A percentile compares a stretch with the other conserved stretches of the same genome.
Conservation (phyloP, 345 rosid species). For the Acer negundo region DNA sequence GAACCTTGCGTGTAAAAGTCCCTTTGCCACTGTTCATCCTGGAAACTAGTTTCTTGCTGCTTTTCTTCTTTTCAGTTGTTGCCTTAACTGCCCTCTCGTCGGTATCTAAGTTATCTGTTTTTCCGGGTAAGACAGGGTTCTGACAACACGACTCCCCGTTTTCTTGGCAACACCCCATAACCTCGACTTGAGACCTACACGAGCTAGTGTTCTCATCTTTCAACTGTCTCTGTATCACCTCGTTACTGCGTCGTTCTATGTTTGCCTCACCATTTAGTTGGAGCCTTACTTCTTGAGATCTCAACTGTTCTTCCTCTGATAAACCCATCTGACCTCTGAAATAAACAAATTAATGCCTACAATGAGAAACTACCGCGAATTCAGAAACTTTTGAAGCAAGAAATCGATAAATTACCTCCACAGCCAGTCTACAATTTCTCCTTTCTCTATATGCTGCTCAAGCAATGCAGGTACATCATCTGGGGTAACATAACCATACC, state of each 20-base stretch:
- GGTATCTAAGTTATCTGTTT: conserved; percentile 20
- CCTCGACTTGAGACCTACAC: conserved; percentile 39
- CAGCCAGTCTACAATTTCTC: conserved; percentile 71
- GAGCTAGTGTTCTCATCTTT: conserved; percentile 23
- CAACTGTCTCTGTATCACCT: conserved; percentile 31
- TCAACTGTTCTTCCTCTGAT: conserved; percentile 69
- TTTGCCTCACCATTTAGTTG: conserved; percentile 41
- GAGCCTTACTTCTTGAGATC: conserved; percentile 57
- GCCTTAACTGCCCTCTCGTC: conserved; percentile 28
- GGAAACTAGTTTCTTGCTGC: conserved; percentile 33
- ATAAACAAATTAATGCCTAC: not conserved
- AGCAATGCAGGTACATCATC: conserved; percentile 70
- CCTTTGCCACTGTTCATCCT: conserved; percentile 45
- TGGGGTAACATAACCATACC: conserved; percentile 90
- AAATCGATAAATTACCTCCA: conserved; percentile 63
- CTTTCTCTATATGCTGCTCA: conserved; percentile 72
- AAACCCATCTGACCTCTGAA: conserved; percentile 93
- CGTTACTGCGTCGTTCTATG: conserved; percentile 28
- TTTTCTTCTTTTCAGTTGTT: conserved; percentile 48
- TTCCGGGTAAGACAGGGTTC: conserved; percentile 32
- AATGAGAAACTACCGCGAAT: not conserved
- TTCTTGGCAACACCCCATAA: conserved; percentile 60
- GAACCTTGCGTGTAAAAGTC: conserved; percentile 36
- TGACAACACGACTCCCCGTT: conserved; percentile 62
- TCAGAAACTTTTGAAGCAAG: not conserved